These are phyloP conservation scores for Gautieria morchelliformis DNA, from an alignment of 768 basidiomycete species.

Conservation along the genomic window DNA sequence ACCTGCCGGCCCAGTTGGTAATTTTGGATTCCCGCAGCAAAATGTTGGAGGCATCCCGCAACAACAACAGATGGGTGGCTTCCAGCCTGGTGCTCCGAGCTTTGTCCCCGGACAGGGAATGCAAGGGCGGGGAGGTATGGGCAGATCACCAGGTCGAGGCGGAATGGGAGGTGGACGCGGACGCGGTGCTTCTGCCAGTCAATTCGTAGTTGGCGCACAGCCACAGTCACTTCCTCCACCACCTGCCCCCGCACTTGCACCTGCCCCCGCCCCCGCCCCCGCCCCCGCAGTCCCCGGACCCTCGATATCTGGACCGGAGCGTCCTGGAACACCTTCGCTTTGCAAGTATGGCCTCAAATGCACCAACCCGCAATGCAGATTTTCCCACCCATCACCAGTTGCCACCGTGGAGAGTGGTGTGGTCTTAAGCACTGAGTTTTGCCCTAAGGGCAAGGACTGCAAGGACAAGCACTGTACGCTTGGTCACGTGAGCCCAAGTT, in stretches of 20 bases:
- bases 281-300: conserved; percentile 13
- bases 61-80: conserved; percentile 24
- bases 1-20: conserved; percentile 33
- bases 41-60: conserved; percentile 37
- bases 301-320: conserved; percentile 30
- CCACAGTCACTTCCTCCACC: conserved; percentile 9
- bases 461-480: conserved; percentile 91
- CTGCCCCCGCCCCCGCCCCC: conserved; percentile 11
- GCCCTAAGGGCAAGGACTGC: conserved; percentile 82
- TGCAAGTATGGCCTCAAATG: conserved; percentile 94
- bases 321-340: conserved; percentile 79
- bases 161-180: conserved; percentile 18
- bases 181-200: conserved; percentile 15
- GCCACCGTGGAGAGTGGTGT: conserved; percentile 92
- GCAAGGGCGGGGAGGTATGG: conserved; percentile 33
- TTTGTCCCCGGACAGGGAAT: conserved; percentile 9
- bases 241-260: conserved; percentile 9
- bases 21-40: conserved; percentile 55
- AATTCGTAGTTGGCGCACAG: conserved; percentile 19
- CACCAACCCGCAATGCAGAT: conserved; percentile 81
- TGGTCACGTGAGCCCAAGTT: conserved; percentile 84
- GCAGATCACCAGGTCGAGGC: conserved; percentile 9
- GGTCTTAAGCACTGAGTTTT: conserved; percentile 88
- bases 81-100: not conserved
- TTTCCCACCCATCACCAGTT: conserved; percentile 93